Evolutionary conservation across 805 yeast genomes (phyloP).

Genomic region (Nakazawaea anatomiae): DNA sequence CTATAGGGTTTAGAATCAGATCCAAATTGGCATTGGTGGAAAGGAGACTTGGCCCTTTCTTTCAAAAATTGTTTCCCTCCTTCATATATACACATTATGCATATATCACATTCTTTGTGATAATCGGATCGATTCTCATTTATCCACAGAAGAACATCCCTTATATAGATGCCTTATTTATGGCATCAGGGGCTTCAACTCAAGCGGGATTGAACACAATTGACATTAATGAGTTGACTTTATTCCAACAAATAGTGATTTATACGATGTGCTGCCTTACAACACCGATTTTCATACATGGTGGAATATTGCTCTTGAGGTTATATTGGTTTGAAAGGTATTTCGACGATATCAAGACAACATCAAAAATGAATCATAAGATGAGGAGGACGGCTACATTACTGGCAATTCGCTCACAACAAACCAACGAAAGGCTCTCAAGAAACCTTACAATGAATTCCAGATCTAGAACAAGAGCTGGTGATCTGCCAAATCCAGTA

Average conservation of each 20-base stretch:
- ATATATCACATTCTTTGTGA: conserved; percentile 54
- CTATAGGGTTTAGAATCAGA: conserved; percentile 27
- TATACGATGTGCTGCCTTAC: conserved; percentile 59
- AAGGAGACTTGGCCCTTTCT: conserved; percentile 33
- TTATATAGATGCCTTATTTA: conserved; percentile 78
- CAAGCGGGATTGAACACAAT: conserved; percentile 91
- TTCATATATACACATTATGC: conserved; percentile 65
- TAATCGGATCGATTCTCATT: conserved; percentile 68
- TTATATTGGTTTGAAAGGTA: conserved; percentile 85
- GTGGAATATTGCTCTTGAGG: conserved; percentile 68
- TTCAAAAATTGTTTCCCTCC: conserved; percentile 39
- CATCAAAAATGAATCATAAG: conserved; percentile 71
- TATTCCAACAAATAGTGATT: conserved; percentile 78
- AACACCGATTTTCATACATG: conserved; percentile 87
- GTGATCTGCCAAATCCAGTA: neutral
- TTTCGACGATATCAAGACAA: conserved; percentile 74
- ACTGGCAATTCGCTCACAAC: conserved; percentile 34
- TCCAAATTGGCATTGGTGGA: conserved; percentile 30
- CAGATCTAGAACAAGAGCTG: neutral
- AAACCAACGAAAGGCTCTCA: neutral
- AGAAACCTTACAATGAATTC: neutral
- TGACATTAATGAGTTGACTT: conserved; percentile 51
- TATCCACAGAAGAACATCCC: conserved; percentile 62
- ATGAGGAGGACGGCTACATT: conserved; percentile 78
- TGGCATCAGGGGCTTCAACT: conserved; percentile 72